Conservation (phyloP, 2,329 filamentous ascomycete genomes). For the Fusarium sp. region DNA sequence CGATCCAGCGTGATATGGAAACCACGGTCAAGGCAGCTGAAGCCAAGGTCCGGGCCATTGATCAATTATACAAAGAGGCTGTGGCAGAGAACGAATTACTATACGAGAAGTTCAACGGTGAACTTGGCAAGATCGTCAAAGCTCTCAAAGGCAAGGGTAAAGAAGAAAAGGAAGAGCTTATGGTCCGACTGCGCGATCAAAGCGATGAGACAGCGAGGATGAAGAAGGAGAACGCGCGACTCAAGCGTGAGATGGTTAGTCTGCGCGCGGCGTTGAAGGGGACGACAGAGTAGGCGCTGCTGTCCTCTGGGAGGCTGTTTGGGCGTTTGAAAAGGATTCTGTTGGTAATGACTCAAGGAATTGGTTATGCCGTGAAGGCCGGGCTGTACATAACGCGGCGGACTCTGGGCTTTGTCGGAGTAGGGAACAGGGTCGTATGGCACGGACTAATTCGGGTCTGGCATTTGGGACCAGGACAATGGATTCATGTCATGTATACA, state of each 20-base stretch:
- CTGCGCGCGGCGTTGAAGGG: conserved; percentile 67
- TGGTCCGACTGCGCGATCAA: conserved; percentile 75
- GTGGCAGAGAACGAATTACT: conserved; percentile 92
- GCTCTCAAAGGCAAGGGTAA: conserved; percentile 77
- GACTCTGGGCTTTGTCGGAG: conserved; percentile 32
- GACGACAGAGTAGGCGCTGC: conserved; percentile 49
- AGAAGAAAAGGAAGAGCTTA: conserved; percentile 82
- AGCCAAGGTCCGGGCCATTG: conserved; percentile 81
- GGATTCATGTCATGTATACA: conserved; percentile 38
- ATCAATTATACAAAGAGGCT: conserved; percentile 88
- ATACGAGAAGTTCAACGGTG: conserved; percentile 92
- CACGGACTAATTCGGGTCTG: conserved; percentile 37
- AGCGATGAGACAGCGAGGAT: conserved; percentile 80
- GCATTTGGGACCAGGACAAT: conserved; percentile 30
- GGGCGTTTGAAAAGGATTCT: conserved; percentile 33
- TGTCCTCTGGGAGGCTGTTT: conserved; percentile 40
- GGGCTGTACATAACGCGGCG: conserved; percentile 38
- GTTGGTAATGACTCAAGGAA: conserved; percentile 25
- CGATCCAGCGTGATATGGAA: conserved; percentile 77
- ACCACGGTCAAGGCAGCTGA: conserved; percentile 78
- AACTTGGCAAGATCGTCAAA: conserved; percentile 83
- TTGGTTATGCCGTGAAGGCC: conserved; percentile 33
- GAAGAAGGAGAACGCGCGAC: conserved; percentile 85
- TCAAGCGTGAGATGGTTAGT: conserved; percentile 85
- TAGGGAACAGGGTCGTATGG: conserved; percentile 39